Evolutionary conservation across 495 filamentous ascomycete genomes (phyloP).

Genomic region (Hypoxylon subgilvum): DNA sequence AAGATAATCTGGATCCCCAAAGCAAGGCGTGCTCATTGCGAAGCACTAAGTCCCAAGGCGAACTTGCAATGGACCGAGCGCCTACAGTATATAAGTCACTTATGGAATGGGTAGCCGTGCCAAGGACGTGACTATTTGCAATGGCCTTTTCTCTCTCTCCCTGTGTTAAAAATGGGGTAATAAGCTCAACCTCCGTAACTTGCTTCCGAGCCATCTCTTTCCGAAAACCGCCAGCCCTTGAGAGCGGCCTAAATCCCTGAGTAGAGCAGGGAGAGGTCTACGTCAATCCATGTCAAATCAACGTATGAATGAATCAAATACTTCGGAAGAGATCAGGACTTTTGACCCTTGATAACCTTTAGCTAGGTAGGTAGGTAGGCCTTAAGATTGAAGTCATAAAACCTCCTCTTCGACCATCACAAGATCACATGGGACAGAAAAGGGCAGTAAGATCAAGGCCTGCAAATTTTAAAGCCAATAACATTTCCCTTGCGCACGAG

Average conservation of each 20-base stretch:
- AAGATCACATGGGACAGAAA: no score
- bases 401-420: no score
- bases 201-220: slow-evolving; percentile 8
- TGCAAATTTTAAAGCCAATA: no score
- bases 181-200: slow-evolving; percentile 1
- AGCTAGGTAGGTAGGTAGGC: no score
- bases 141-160: not conserved
- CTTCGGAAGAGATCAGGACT: not conserved
- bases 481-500: no score
- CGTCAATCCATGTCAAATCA: no score
- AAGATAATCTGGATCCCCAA: slow-evolving; percentile 13
- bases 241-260: not conserved
- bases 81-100: not conserved
- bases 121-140: not conserved
- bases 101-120: not conserved
- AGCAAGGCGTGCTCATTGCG: slow-evolving; percentile 1
- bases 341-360: not conserved
- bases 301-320: not conserved
- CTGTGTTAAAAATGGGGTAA: not conserved
- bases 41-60: not conserved
- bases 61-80: not conserved
- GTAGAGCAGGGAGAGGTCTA: not conserved
- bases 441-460: no score
- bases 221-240: slow-evolving; percentile 4
- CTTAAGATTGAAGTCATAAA: no score